Percentiles rank a stretch among this genome's conserved stretches.
Conservation (phyloP, 257 asterid genomes). For the Solanum habrochaites region DNA sequence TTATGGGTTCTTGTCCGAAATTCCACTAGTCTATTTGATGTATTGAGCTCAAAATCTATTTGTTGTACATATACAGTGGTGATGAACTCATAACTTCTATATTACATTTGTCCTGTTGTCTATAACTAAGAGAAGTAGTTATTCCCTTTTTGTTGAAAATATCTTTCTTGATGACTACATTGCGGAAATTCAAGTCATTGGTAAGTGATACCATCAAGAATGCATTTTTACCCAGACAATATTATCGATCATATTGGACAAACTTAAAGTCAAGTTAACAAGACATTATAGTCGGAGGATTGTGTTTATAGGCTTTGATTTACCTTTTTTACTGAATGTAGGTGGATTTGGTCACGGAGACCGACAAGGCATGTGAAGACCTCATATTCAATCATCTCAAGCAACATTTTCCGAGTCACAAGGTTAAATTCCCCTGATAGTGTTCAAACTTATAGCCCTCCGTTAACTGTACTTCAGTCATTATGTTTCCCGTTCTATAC, state of each 20-base stretch:
- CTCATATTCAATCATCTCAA: conserved; percentile 61
- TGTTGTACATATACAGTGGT: neutral
- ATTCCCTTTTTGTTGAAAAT: neutral
- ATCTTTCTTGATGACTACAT: neutral
- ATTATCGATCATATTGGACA: neutral
- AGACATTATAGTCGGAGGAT: neutral
- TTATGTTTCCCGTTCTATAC: neutral
- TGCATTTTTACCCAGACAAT: neutral
- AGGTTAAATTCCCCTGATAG: conserved; percentile 20
- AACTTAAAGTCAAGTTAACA: neutral
- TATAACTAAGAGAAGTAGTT: neutral
- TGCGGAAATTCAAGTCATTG: neutral
- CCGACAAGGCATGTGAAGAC: conserved; percentile 87
- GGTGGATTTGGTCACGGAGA: conserved; percentile 98
- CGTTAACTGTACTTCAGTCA: neutral
- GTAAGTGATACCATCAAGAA: neutral
- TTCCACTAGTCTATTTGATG: neutral
- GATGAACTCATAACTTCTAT: neutral
- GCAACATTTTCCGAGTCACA: conserved; percentile 53
- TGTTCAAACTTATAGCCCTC: neutral
- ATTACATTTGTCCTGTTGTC: neutral
- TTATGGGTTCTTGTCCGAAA: neutral
- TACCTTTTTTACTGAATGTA: neutral
- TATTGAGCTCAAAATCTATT: neutral
- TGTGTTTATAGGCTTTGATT: neutral